These are phyloP conservation scores for Groenewaldozyma tartarivorans DNA, from an alignment of 805 yeast species.

Conservation along the genomic window DNA sequence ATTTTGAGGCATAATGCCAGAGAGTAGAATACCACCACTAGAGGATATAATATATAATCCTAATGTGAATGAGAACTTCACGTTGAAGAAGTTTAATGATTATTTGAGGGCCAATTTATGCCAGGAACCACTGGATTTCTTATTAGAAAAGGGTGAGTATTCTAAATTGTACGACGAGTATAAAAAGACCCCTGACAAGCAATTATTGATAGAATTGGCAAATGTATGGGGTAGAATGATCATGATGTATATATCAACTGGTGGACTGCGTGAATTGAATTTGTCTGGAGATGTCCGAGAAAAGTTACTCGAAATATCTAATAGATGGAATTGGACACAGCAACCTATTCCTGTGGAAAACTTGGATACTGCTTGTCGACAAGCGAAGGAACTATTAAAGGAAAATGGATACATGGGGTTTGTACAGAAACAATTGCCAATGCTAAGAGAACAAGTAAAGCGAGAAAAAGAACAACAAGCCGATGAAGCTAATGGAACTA, in stretches of 20 bases:
- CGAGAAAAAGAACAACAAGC: too few species aligned
- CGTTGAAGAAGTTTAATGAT: slow-evolving; percentile 21
- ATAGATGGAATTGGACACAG: not conserved
- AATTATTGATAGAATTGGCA: not conserved
- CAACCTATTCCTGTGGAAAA: not conserved
- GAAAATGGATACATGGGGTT: slow-evolving; percentile 24
- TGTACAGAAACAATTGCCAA: slow-evolving; percentile 8
- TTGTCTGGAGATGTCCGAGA: slow-evolving; percentile 23
- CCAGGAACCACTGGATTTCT: slow-evolving; percentile 25
- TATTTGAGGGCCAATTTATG: slow-evolving; percentile 25
- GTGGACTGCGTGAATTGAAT: slow-evolving; percentile 24
- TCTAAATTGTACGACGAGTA: slow-evolving; percentile 1
- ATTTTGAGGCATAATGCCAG: too few species aligned
- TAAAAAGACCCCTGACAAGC: not conserved
- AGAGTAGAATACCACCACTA: slow-evolving; percentile 19
- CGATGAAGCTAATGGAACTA: too few species aligned
- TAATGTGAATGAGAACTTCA: slow-evolving; percentile 20
- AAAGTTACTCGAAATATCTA: slow-evolving; percentile 8
- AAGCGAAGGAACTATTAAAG: slow-evolving; percentile 19
- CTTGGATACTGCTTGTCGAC: not conserved
- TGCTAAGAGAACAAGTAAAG: too few species aligned
- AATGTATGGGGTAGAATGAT: slow-evolving; percentile 22
- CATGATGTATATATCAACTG: slow-evolving; percentile 17
- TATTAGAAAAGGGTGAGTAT: slow-evolving; percentile 22
- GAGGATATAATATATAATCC: slow-evolving; percentile 20